phyloP scores from a whole-genome alignment of 208 protist species.

The Porcisia hertigi region DNA sequence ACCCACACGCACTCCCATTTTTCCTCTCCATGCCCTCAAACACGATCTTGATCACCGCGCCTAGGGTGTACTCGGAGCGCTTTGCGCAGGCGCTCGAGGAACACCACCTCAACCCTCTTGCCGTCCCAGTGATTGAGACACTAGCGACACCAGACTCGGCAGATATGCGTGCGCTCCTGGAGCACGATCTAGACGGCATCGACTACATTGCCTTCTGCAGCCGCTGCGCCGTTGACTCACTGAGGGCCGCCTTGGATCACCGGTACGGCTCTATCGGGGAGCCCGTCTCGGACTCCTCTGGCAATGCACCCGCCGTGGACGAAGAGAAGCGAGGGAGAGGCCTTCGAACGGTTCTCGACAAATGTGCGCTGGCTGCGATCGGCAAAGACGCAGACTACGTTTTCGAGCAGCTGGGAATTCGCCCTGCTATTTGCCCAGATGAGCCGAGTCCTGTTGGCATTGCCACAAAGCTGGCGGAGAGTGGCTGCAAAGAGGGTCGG shows the following conservation, averaged over 20 bases:
- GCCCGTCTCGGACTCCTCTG: background rate
- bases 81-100: slow-evolving; percentile 18
- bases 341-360: background rate
- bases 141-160: slow-evolving; percentile 18
- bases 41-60: slow-evolving; percentile 14
- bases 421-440: slow-evolving; percentile 10
- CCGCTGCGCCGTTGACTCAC: slow-evolving; percentile 21
- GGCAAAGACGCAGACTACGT: slow-evolving; percentile 27
- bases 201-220: slow-evolving; percentile 28
- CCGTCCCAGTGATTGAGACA: slow-evolving; percentile 18
- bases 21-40: slow-evolving; percentile 2
- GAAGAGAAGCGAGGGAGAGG: background rate
- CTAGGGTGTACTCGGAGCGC: slow-evolving; percentile 19
- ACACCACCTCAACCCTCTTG: slow-evolving; percentile 10
- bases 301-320: background rate
- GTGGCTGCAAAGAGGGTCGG: background rate
- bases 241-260: background rate
- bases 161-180: slow-evolving; percentile 11
- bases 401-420: slow-evolving; percentile 8
- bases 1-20: background rate
- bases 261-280: slow-evolving; percentile 5
- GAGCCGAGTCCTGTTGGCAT: slow-evolving; percentile 24
- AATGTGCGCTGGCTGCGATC: slow-evolving; percentile 15
- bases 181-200: slow-evolving; percentile 6
- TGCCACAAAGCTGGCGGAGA: slow-evolving; percentile 12